These are phyloP conservation scores for Pseudozyma flocculosa DNA, from an alignment of 1,284 basidiomycete species.

Conservation along the genomic window DNA sequence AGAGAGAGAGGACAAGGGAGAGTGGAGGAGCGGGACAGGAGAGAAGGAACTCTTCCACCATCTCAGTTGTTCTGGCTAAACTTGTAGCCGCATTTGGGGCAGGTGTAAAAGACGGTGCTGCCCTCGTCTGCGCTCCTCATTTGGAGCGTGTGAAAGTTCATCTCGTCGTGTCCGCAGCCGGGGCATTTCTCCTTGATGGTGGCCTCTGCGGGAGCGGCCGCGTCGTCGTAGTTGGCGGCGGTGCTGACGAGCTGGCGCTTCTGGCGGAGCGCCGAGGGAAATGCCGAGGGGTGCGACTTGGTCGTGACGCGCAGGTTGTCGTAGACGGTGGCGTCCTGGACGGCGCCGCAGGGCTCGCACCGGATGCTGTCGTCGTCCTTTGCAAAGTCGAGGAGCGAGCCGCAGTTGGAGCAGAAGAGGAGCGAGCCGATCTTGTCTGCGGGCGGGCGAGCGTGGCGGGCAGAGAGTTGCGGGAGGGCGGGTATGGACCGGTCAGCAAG, in stretches of 20 bases:
- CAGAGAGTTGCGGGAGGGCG: too few species aligned
- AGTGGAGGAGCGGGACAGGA: neutral
- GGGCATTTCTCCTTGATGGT: constrained; percentile 92
- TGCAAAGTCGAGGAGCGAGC: constrained; percentile 82
- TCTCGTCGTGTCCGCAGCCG: constrained; percentile 68
- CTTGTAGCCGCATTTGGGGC: constrained; percentile 57
- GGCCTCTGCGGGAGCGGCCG: constrained; percentile 33
- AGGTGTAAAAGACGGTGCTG: constrained; percentile 58
- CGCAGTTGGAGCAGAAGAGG: constrained; percentile 89
- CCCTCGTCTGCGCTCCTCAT: constrained; percentile 60
- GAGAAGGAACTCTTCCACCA: neutral
- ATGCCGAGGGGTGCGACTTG: constrained; percentile 86
- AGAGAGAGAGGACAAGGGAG: neutral
- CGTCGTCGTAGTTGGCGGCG: constrained; percentile 18
- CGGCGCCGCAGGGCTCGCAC: constrained; percentile 84
- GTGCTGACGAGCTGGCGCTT: constrained; percentile 79
- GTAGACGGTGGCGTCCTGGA: constrained; percentile 81
- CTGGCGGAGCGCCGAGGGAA: constrained; percentile 82
- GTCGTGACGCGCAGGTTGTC: constrained; percentile 89
- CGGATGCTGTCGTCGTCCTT: constrained; percentile 72
- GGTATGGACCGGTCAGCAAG: too few species aligned
- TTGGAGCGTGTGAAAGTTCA: constrained; percentile 61
- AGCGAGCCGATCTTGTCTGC: constrained; percentile 70
- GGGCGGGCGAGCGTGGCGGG: too few species aligned
- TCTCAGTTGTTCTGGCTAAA: constrained; percentile 52